Evolutionary conservation across 345 rosid genomes (phyloP), one percentile per base, ranked within the genome.

Genomic region (Combretum micranthum): DNA sequence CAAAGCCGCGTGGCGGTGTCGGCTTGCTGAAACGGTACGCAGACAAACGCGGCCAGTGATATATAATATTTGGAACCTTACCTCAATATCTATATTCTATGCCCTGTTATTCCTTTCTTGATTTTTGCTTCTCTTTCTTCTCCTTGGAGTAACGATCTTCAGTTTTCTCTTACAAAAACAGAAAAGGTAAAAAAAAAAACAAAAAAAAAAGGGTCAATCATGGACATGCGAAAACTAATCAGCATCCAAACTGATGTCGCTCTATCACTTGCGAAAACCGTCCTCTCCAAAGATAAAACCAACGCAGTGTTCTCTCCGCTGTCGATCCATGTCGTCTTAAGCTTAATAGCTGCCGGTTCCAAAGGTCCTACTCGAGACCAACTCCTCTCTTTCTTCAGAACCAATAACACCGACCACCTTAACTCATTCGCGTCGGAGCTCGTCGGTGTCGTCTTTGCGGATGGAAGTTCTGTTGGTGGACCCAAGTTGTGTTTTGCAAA

Each of bases 261-360:
- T 1, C 62, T 88, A 53, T 49, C 42, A 10, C 68, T 91, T 39
- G 52, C 83, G 11, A 79, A 73, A 72, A 75, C 73, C 44, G 60
- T 86, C 0, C 68, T 83, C 64, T 51, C 69, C 51, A 66, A 71
- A 46, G 70, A 72, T 44, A 62, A 14, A 66, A 68, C 80, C 48
- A 83, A 91, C 79, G 65, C 76, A 12, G 83, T 85, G 56, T 84
- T 79, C 82, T 87, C 95, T 32, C 95, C 98, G 20, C 79, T 79
- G 17, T 91, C 96, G 47, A 73, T 88, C 71, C 80, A 82, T 62
- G 84, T 82, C 25, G 64, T 84, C 18, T 85, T 91, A 44, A 69
- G 95, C 74, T 52, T 91, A 43, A 77, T 88, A 68, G 80, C 87
- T 49, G 69, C 88, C 52, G 96, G 92, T 13, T 82, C 88, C 62